Base-by-base conservation (phyloP, 192 early-diverging fungal genomes). In the Coemansia biformis region DNA sequence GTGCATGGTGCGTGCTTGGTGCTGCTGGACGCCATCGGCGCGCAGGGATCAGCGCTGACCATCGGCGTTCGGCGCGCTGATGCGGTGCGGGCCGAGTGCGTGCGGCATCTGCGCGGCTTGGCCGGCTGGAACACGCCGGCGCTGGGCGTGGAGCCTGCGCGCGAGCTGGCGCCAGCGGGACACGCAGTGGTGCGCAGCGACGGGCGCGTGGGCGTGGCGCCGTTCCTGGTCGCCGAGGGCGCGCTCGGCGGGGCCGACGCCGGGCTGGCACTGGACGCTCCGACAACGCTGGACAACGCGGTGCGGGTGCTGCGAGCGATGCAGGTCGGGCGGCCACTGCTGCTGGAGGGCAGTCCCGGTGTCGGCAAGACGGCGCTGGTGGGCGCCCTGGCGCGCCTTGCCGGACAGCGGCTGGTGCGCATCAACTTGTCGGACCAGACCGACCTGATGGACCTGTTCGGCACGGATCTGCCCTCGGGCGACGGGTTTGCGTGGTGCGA, bases 401-500 rank as follows among this genome's bases (percentile, higher is more conserved):
- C 92, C n/a, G 91, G 92, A 1, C 84, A 91, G 55, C 75, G 75
- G 2, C 66, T 99, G 15, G 88, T 92, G 38, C 86, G 96, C 41
- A 93, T 99, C 78, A 99, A 99, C 71, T 67, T 99, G 48, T 92
- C 89, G 14, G 96, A 99, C 54, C 96, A 99, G 63, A 97, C 96
- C 0, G 96, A 99, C 66, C 68, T 99, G 54, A 94, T 90, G 84
- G 96, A 99, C 61, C 76, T 99, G 36, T 99, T 99, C 78, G 96
- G 96, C 38, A 88, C 90, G 14, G 96, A 99, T 76, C 76, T 99
- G 43, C 96, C 96, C 1, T 90, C 92, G 0, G 66, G 51, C 37
- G 62, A 55, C 24, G 66, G 73, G 5, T 99, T 99, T 73, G 89
- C 89, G 8, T 99, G 96, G 96, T 78, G 94, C 45, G 94, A 95